Evolutionary conservation across 2,329 filamentous ascomycete species (phyloP).

Genomic region (Aspergillus puulaauensis): DNA sequence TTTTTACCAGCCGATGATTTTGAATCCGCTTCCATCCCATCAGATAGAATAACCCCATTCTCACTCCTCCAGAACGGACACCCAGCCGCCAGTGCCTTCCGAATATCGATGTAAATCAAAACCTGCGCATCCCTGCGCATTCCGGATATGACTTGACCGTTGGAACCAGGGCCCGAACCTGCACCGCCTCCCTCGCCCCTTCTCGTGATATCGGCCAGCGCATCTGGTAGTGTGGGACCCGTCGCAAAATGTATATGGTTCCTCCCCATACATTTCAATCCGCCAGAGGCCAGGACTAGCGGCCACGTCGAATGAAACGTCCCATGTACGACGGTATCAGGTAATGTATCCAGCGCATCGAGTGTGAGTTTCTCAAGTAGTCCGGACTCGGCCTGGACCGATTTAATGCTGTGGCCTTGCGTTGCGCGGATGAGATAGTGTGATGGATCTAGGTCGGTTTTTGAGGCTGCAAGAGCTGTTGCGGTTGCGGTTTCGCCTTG

Average conservation of each 20-base stretch:
- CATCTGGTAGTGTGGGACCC: conserved; percentile 57
- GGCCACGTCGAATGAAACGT: conserved; percentile 82
- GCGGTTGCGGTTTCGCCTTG: conserved; percentile 4
- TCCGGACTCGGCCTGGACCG: conserved; percentile 62
- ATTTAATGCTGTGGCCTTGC: conserved; percentile 84
- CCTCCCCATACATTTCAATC: conserved; percentile 75
- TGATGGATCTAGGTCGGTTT: conserved; percentile 58
- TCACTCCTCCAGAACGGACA: conserved; percentile 76
- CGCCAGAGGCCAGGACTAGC: conserved; percentile 71
- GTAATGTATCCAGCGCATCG: conserved; percentile 48
- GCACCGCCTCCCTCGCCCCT: background rate
- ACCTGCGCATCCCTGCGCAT: conserved; percentile 78
- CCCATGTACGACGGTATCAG: conserved; percentile 74
- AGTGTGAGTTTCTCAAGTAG: conserved; percentile 69
- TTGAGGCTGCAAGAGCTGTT: conserved; percentile 36
- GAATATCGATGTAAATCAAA: conserved; percentile 73
- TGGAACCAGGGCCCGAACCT: background rate
- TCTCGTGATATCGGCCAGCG: conserved; percentile 28
- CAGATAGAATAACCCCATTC: conserved; percentile 49
- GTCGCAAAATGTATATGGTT: conserved; percentile 90
- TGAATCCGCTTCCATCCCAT: conserved; percentile 22
- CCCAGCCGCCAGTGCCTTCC: conserved; percentile 60
- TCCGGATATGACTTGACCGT: conserved; percentile 64
- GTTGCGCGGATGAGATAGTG: conserved; percentile 90
- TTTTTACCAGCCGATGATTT: conserved; percentile 28